A percentile compares a stretch with the other conserved stretches of the same genome.
phyloP scores from a whole-genome alignment of 139 green algal genomes.

The Klebsormidium nitens region DNA sequence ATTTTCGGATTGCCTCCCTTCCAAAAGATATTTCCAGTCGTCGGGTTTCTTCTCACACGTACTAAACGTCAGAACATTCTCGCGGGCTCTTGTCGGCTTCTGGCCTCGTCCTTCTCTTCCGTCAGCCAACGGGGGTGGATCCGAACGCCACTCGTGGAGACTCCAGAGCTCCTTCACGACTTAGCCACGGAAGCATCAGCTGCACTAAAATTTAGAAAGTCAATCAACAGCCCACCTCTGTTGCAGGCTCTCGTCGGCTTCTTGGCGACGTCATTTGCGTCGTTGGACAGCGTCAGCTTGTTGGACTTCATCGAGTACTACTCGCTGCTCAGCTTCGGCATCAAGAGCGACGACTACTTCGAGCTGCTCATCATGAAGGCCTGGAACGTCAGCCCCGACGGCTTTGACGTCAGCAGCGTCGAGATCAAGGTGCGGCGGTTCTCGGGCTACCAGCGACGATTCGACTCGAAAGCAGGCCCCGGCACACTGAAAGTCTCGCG shows the following conservation, averaged over 20 bases:
- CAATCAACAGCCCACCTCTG: no score
- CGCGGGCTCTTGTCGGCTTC: no score
- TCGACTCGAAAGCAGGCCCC: neutral
- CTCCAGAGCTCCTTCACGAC: no score
- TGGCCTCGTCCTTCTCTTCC: no score
- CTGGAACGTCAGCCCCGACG: constrained; percentile 12
- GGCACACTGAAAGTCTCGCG: no score
- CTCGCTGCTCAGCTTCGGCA: constrained; percentile 5
- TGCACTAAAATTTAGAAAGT: no score
- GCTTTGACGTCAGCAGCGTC: neutral
- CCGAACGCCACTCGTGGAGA: no score
- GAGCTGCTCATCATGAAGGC: constrained; percentile 24
- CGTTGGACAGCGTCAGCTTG: neutral
- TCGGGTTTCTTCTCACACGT: neutral
- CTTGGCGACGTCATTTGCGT: constrained; percentile 5
- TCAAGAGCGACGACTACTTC: constrained; percentile 1
- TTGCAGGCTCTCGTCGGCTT: neutral
- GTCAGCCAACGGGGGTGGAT: no score
- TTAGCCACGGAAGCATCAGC: no score
- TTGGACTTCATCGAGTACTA: constrained; percentile 10
- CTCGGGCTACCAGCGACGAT: neutral
- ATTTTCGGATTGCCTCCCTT: neutral
- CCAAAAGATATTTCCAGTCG: neutral
- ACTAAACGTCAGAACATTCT: no score
- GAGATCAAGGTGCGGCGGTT: neutral